Percentiles rank a stretch among this genome's conserved stretches.
Conservation (phyloP, 257 asterid genomes). For the Mentha longifolia region DNA sequence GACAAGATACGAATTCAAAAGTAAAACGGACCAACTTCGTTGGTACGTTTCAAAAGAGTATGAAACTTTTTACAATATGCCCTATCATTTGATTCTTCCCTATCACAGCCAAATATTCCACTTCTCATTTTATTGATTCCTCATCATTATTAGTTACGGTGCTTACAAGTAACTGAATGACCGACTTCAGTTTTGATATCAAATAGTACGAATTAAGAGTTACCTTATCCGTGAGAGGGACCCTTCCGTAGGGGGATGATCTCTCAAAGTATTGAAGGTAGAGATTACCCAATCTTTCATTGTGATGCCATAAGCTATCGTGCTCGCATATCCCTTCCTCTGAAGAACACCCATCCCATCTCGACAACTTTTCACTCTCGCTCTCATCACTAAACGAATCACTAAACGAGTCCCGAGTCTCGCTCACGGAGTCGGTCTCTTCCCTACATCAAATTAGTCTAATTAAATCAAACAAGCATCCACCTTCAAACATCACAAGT, state of each 20-base stretch:
- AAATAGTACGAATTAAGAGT: not conserved
- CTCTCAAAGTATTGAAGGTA: conserved; percentile 71
- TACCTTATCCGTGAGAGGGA: conserved; percentile 77
- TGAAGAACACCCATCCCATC: conserved; percentile 76
- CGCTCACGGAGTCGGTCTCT: conserved; percentile 58
- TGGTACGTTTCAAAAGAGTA: conserved; percentile 34
- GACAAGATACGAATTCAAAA: conserved; percentile 31
- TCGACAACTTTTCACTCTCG: conserved; percentile 65
- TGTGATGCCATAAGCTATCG: conserved; percentile 48
- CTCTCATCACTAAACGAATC: conserved; percentile 77
- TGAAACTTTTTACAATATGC: conserved; percentile 27
- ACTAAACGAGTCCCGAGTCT: conserved; percentile 68
- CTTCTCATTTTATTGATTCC: conserved; percentile 31
- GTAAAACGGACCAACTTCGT: conserved; percentile 25
- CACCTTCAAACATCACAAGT: not conserved
- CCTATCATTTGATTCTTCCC: conserved; percentile 29
- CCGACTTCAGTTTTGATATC: not conserved
- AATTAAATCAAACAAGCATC: conserved; percentile 17
- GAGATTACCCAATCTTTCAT: conserved; percentile 63
- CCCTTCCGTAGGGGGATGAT: conserved; percentile 71
- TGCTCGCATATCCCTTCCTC: conserved; percentile 61
- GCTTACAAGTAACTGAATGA: not conserved
- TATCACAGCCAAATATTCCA: conserved; percentile 32
- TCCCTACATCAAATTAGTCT: conserved; percentile 42
- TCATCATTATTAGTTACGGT: conserved; percentile 1